A percentile compares a stretch with the other conserved stretches of the same genome.
These are phyloP conservation scores for Suillus placidus DNA, from an alignment of 768 basidiomycete genomes.

Conservation along the genomic window DNA sequence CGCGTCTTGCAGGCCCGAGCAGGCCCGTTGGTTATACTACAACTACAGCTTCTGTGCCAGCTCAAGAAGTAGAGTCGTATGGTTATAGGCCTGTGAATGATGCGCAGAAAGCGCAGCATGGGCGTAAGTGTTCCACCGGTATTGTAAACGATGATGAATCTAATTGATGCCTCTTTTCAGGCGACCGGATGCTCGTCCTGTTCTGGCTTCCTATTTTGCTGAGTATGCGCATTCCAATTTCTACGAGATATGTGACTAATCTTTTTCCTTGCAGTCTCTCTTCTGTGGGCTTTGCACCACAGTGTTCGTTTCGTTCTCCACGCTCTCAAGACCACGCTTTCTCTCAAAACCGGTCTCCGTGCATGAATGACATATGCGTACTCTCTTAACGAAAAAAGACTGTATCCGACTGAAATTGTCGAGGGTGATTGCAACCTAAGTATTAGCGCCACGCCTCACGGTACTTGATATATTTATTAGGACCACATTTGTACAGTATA, in stretches of 20 bases:
- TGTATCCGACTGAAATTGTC: not conserved
- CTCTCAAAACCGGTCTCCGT: slow-evolving; percentile 46
- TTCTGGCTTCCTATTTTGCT: slow-evolving; percentile 89
- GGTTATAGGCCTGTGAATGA: slow-evolving; percentile 58
- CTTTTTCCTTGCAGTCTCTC: slow-evolving; percentile 46
- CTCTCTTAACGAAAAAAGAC: not conserved
- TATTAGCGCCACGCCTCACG: no score
- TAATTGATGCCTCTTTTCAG: slow-evolving; percentile 32
- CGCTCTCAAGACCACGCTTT: slow-evolving; percentile 49
- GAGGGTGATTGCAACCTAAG: not conserved
- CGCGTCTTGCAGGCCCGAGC: slow-evolving; percentile 37
- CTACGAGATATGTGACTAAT: slow-evolving; percentile 13
- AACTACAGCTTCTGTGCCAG: slow-evolving; percentile 50
- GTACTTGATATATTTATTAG: no score
- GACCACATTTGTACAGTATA: not conserved
- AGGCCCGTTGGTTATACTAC: slow-evolving; percentile 50
- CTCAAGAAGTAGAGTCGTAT: slow-evolving; percentile 70
- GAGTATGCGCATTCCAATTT: slow-evolving; percentile 49
- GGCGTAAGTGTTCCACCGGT: slow-evolving; percentile 50
- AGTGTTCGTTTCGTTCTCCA: slow-evolving; percentile 56
- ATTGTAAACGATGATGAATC: not conserved
- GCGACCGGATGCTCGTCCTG: slow-evolving; percentile 80
- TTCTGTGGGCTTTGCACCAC: slow-evolving; percentile 62
- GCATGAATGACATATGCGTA: slow-evolving; percentile 19
- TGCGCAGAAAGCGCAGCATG: slow-evolving; percentile 56